Evolutionary conservation across 176 grass and related monocot genomes (phyloP).

Genomic region (Poa pratensis): DNA sequence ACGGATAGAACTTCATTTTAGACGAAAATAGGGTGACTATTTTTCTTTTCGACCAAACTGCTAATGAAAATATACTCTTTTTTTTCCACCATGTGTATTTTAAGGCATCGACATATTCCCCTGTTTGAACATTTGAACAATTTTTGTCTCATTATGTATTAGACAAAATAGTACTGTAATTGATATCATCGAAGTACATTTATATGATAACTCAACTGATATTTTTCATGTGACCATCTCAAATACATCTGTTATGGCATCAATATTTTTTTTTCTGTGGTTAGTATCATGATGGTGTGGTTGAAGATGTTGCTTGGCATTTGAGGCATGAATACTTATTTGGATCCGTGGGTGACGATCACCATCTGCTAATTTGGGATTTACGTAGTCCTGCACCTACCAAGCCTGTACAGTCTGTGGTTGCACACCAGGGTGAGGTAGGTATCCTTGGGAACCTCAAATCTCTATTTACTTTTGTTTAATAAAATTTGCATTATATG

Average conservation of each 20-base stretch:
- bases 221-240: not conserved
- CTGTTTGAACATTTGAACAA: not conserved
- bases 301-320: constrained; percentile 99
- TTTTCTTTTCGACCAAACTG: not conserved
- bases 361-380: constrained; percentile 86
- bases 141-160: constrained; percentile 15
- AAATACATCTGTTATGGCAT: constrained; percentile 13
- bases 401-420: constrained; percentile 83
- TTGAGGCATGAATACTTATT: constrained; percentile 90
- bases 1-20: not conserved
- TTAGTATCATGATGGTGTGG: constrained; percentile 90
- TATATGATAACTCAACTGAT: not conserved
- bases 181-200: not conserved
- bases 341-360: constrained; percentile 90
- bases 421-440: constrained; percentile 96
- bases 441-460: constrained; percentile 39
- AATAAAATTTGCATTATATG: not conserved
- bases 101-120: not conserved
- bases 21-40: not conserved
- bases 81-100: not conserved
- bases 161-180: constrained; percentile 6
- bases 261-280: constrained; percentile 42
- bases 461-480: constrained; percentile 14
- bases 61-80: not conserved
- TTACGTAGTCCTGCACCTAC: constrained; percentile 51